A percentile compares a stretch with the other conserved stretches of the same genome.
phyloP scores from a whole-genome alignment of 495 filamentous ascomycete species.

The Penicillium egyptiacum region DNA sequence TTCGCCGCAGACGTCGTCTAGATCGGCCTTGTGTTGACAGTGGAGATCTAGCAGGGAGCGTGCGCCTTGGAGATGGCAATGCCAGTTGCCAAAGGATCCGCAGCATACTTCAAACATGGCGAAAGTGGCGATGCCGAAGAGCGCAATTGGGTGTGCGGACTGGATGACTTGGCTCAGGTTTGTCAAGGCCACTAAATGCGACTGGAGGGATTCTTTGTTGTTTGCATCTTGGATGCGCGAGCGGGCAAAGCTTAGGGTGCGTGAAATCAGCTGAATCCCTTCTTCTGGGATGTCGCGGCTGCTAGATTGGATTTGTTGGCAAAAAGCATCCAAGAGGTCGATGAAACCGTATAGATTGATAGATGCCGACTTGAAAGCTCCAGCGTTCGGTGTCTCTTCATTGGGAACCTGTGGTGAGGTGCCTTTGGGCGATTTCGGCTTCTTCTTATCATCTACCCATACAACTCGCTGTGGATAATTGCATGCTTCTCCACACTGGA shows the following conservation, averaged over 20 bases:
- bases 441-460: constrained; percentile 29
- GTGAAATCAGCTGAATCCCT: constrained; percentile 29
- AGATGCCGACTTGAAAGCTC: constrained; percentile 10
- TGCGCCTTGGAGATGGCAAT: constrained; percentile 36
- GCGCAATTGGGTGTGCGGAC: constrained; percentile 32
- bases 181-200: constrained; percentile 30
- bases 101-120: constrained; percentile 39
- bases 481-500: constrained; percentile 25
- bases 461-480: constrained; percentile 36
- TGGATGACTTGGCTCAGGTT: constrained; percentile 33
- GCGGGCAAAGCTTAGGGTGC: constrained; percentile 28
- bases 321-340: constrained; percentile 33
- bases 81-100: constrained; percentile 36
- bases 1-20: constrained; percentile 23
- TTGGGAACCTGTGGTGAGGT: not conserved
- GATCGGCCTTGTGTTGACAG: constrained; percentile 26
- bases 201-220: constrained; percentile 27
- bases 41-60: constrained; percentile 37
- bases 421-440: constrained; percentile 1
- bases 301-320: constrained; percentile 30
- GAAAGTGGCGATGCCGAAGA: constrained; percentile 38
- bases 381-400: not conserved
- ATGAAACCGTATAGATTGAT: constrained; percentile 38
- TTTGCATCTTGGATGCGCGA: constrained; percentile 25
- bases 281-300: constrained; percentile 27